Evolutionary conservation across 495 filamentous ascomycete genomes (phyloP), one percentile per base, ranked within the genome.

Genomic region (Sordaria brevicollis): DNA sequence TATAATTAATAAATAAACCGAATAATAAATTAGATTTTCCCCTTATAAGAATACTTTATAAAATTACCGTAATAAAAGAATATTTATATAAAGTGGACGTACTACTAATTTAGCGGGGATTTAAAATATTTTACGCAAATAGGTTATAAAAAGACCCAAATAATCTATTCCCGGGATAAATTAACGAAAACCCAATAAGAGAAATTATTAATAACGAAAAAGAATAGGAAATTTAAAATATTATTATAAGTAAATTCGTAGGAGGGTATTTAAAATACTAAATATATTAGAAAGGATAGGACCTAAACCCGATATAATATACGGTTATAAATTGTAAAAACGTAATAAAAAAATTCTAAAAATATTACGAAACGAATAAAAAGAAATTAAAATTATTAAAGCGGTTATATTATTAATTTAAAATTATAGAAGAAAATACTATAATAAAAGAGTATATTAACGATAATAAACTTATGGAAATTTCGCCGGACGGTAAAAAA

Each of bases 21-120:
- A 69, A 19, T n/a, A 41, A 71, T 37, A 74, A 74, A 35, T 65
- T 71, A 1, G 65, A 68, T 11, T 74, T 43, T 38, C 67, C 65
- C 9, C 54, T 74, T 13, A 74, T 37, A 0, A 34, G 70, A 33
- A 29, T 68, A 35, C 41, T 19, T 11, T 72, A 65, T 17, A 54
- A 65, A 13, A 68, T 74, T 34, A 1, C 67, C 1, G 35, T 34
- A 43, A 69, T 33, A n/a, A 65, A 2, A 21, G 3, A 15, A 49
- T 31, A 71, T 29, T 66, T 62, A 2, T 74, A 71, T 29, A 13
- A 25, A 4, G 25, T 74, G 8, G 39, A 71, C 2, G n/a, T 74
- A 3, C 72, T 35, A 7, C 25, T 9, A 17, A 39, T 19, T 1
- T 74, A 33, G 65, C 13, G 15, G 7, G 39, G 65, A 29, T 68